A percentile compares a stretch with the other conserved stretches of the same genome.
Evolutionary conservation across 1,139 yeast species (phyloP).

Genomic region (Keqinozyma sinolaborantium): DNA sequence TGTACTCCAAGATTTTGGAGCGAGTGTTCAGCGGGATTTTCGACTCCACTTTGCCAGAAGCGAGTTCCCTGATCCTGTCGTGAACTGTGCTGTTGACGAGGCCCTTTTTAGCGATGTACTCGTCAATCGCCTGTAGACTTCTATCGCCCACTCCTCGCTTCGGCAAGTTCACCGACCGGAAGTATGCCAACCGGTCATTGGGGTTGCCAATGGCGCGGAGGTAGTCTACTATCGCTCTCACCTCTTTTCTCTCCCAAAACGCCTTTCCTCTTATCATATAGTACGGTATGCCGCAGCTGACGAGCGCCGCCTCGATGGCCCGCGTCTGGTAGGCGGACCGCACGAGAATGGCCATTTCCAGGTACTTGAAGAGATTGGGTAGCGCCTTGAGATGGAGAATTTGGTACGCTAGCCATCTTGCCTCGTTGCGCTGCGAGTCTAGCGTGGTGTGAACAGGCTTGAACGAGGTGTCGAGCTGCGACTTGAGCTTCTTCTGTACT

Average conservation of each 20-base stretch:
- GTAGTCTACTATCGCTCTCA: conserved; percentile 58
- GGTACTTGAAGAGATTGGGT: conserved; percentile 34
- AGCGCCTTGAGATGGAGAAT: conserved; percentile 42
- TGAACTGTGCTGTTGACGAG: conserved; percentile 7
- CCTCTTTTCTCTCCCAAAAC: conserved; percentile 78
- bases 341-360: conserved; percentile 70
- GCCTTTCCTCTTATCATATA: conserved; percentile 66
- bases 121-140: conserved; percentile 35
- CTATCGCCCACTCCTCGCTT: conserved; percentile 71
- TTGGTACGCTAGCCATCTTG: conserved; percentile 54
- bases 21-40: conserved; percentile 4
- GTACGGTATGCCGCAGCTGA: conserved; percentile 57
- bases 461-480: conserved; percentile 39
- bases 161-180: conserved; percentile 58
- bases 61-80: neutral
- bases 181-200: conserved; percentile 55
- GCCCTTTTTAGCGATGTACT: conserved; percentile 2
- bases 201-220: conserved; percentile 58
- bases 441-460: conserved; percentile 48
- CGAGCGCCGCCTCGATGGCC: conserved; percentile 59
- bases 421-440: conserved; percentile 47
- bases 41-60: neutral
- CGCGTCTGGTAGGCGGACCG: conserved; percentile 59
- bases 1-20: conserved; percentile 18
- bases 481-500: conserved; percentile 36